Evolutionary conservation across 768 basidiomycete species (phyloP), one percentile per base, ranked within the genome.

Genomic region (Mycena haematopus): DNA sequence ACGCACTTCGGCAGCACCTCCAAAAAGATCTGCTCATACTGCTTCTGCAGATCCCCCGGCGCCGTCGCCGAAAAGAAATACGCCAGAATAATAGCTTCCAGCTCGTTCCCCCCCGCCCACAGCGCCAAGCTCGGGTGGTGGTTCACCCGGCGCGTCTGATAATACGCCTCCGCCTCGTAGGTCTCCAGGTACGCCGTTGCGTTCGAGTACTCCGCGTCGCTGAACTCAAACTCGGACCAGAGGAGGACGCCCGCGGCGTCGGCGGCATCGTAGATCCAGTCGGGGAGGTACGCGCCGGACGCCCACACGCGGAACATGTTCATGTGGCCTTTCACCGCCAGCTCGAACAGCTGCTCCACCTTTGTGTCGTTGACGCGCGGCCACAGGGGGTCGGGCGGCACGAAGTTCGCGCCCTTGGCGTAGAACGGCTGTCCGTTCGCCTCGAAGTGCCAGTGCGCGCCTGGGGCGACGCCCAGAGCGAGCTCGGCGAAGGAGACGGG

Each of bases 51-150:
- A 24, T 31, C 36, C 19, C 61, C 51, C 2, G 61, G 61, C 29
- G 44, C 24, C 7, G 38, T 47, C 50, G 61, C 49, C 40, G 22
- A 52, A 33, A 45, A 62, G 54, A 62, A 62, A 24, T 35, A 62
- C 13, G 14, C 9, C 24, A 62, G 56, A 21, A 62, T 56, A 44
- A 62, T 62, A 21, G 61, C 61, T 55, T 62, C 61, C 22, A 62
- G 50, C 61, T 62, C 61, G 56, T 63, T 63, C n/a, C 62, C 62
- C 35, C 62, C 62, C 25, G 62, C 62, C 56, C 56, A 63, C 10
- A 63, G 56, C 42, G 62, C 56, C 31, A 63, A 35, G 15, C 35
- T 46, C 21, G 62, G 50, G 56, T 63, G 62, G 45, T 63, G 62
- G 45, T 63, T 63, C 13, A 53, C 36, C 25, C 62, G 40, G 0